Base-by-base conservation (phyloP, 176 grass and related monocot genomes). In the Raddia guianensis region DNA sequence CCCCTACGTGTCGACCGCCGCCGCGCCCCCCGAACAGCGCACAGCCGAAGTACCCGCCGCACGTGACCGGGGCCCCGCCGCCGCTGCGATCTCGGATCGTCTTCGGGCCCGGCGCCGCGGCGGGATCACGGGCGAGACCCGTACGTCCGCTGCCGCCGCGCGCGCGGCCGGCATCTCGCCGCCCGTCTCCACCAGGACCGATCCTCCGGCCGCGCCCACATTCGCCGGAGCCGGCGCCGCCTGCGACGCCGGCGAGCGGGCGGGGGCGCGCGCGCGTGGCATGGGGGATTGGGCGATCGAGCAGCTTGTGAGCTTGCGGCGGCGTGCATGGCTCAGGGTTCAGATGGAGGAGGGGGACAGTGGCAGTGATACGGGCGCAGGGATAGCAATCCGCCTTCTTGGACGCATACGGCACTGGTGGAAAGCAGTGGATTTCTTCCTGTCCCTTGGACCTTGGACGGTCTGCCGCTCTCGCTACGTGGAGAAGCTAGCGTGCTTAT, bases 291-390 rank as follows among this genome's bases (percentile, higher is more conserved):
- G 27, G 27, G 27, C 27, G 27, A 1, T 0, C 27, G 27, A 27
- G 27, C 27, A 27, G 27, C 27, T 27, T 27, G 27, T 27, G 27
- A 27, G 27, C n/a, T n/a, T n/a, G n/a, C n/a, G n/a, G n/a, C n/a
- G n/a, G n/a, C n/a, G n/a, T n/a, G n/a, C 27, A 27, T 27, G 27
- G 27, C 27, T 27, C 0, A 27, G 33, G 76, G 11, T 44, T 67
- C 62, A 67, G 76, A 66, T 66, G 19, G 27, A 66, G 0, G 27
- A 66, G 0, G 2, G 37, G 13, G 9, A 1, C 19, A 18, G 67
- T 19, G 7, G 47, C 47, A 27, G 51, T 18, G 80, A 68, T 83
- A 73, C 68, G 47, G 47, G 50, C 3, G 72, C 81, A 83, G 72
- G 72, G 72, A 60, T 49, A 34, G 46, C 21, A 4, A 83, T 49